Evolutionary conservation across 2,329 filamentous ascomycete genomes (phyloP).

Genomic region (Epichloe coenophiala): DNA sequence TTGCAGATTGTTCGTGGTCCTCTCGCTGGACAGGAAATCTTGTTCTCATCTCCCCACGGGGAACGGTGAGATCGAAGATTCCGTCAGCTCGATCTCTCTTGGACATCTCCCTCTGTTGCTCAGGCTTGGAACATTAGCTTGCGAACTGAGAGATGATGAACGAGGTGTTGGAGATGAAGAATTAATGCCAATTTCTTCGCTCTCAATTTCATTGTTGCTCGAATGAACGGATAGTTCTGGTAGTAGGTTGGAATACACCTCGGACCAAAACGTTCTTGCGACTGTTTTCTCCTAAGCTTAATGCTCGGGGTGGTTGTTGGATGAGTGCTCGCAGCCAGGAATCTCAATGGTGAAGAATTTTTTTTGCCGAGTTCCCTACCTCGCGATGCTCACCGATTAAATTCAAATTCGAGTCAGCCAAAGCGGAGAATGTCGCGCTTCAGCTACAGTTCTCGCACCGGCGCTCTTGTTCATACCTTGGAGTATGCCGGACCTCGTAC

Average conservation of each 20-base stretch:
- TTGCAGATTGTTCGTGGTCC: conserved; percentile 68
- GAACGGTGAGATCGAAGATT: conserved; percentile 15
- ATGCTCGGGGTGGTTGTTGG: conserved; percentile 58
- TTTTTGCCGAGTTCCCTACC: conserved; percentile 1
- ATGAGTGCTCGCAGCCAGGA: conserved; percentile 37
- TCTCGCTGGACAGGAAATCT: conserved; percentile 53
- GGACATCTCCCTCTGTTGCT: conserved; percentile 42
- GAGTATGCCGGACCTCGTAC: conserved; percentile 59
- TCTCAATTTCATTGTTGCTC: conserved; percentile 61
- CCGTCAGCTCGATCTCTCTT: conserved; percentile 71
- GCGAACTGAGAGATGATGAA: conserved; percentile 43
- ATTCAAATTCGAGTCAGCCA: conserved; percentile 71
- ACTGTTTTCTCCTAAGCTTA: conserved; percentile 24
- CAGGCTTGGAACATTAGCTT: conserved; percentile 32
- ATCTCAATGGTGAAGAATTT: neutral
- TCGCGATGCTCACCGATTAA: conserved; percentile 58
- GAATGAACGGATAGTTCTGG: conserved; percentile 1
- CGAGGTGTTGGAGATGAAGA: conserved; percentile 73
- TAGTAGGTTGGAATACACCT: conserved; percentile 15
- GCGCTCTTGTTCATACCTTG: conserved; percentile 52
- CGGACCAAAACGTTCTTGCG: conserved; percentile 13
- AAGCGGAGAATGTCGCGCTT: conserved; percentile 81
- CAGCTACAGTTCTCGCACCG: conserved; percentile 88
- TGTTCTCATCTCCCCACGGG: neutral
- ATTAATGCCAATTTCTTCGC: conserved; percentile 38